These are phyloP conservation scores for Melampsora larici-populina DNA, from an alignment of 1,284 basidiomycete species.

Conservation along the genomic window DNA sequence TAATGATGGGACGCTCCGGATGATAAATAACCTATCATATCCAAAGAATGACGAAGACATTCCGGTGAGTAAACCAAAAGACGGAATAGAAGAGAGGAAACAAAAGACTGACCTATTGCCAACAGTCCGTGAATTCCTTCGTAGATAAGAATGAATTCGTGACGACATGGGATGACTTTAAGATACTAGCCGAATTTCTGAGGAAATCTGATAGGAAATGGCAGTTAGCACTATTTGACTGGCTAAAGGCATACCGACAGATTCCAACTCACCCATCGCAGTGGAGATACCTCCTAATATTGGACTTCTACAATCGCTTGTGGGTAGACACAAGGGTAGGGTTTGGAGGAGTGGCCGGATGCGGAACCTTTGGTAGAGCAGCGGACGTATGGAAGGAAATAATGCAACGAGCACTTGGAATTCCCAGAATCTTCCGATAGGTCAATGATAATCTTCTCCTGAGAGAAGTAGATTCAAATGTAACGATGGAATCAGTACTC, in stretches of 20 bases:
- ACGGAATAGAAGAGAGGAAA: not conserved
- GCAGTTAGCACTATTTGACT: too few species aligned
- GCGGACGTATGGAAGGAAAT: not conserved
- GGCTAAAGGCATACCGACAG: slow-evolving; percentile 17
- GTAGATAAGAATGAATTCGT: too few species aligned
- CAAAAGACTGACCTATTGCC: not conserved
- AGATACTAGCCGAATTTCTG: too few species aligned
- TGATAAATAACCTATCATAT: slow-evolving; percentile 5
- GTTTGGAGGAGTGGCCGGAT: slow-evolving; percentile 12
- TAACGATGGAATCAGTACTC: not conserved
- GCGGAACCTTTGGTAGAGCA: not conserved
- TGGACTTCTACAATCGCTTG: not conserved
- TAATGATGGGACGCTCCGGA: not conserved
- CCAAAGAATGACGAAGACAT: not conserved
- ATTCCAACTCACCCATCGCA: not conserved
- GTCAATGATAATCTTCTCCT: not conserved
- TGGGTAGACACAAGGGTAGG: not conserved
- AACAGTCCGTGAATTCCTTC: not conserved
- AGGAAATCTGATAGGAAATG: too few species aligned
- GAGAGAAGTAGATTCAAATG: not conserved
- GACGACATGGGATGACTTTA: too few species aligned
- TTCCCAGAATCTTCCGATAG: not conserved
- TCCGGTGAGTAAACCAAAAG: slow-evolving; percentile 1
- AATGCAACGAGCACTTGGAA: not conserved
- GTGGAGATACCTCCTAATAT: not conserved